Conservation (phyloP, 2,329 filamentous ascomycete genomes). For the Monilinia fructigena region DNA sequence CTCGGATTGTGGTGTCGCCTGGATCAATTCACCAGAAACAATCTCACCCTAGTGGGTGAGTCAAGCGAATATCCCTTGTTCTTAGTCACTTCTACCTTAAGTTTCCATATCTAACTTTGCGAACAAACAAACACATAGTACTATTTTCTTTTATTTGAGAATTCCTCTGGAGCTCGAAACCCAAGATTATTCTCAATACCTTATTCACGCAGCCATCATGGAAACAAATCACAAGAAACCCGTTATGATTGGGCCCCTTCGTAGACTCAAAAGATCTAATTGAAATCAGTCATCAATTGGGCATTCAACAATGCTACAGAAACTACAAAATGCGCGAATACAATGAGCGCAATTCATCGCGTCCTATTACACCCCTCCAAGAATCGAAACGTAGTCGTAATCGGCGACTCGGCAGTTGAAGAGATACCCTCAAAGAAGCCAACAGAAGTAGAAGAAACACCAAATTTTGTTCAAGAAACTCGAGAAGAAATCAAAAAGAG, state of each 20-base stretch:
- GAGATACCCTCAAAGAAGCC: background rate
- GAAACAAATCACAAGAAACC: background rate
- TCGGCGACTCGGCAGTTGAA: background rate
- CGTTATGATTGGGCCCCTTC: background rate
- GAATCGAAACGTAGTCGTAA: background rate
- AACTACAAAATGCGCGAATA: background rate
- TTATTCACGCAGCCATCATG: background rate
- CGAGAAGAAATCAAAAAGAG: background rate
- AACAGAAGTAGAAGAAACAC: background rate
- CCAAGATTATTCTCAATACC: background rate
- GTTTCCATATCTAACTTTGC: too few relatives aligned
- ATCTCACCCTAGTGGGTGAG: background rate
- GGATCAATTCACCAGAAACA: constrained; percentile 10
- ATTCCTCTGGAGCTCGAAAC: background rate
- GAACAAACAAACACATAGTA: background rate
- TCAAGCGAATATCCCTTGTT: constrained; percentile 2
- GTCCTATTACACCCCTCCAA: background rate
- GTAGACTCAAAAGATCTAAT: background rate
- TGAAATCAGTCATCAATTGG: background rate
- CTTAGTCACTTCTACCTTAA: background rate
- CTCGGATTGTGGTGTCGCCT: background rate
- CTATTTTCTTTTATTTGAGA: fast-evolving
- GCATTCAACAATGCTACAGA: background rate
- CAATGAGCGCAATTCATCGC: background rate
- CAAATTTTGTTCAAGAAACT: background rate